These are phyloP conservation scores for Bauhinia variegata DNA, from an alignment of 306 rosid species.

Conservation along the genomic window DNA sequence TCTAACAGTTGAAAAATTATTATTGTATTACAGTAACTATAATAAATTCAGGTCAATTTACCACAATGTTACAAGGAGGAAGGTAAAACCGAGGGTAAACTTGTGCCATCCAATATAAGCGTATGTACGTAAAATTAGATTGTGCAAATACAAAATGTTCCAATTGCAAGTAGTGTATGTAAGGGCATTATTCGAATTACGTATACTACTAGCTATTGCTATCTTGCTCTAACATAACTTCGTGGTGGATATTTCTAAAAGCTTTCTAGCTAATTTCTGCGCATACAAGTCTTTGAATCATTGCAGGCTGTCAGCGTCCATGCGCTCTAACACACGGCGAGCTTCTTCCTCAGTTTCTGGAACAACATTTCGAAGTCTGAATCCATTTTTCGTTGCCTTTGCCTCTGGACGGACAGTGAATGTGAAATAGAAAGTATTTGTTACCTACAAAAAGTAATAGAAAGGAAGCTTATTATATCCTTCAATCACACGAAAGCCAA, in stretches of 20 bases:
- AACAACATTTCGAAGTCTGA: constrained; percentile 70
- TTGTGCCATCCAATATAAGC: too few species aligned
- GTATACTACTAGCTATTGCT: too few species aligned
- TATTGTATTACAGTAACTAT: too few species aligned
- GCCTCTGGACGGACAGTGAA: constrained; percentile 86
- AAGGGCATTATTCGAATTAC: too few species aligned
- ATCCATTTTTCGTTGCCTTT: constrained; percentile 58
- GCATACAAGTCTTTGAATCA: constrained; percentile 12
- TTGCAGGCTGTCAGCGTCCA: constrained; percentile 72
- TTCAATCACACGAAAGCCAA: constrained; percentile 10
- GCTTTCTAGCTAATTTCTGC: constrained; percentile 29
- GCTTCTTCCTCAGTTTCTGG: constrained; percentile 99
- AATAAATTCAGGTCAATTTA: too few species aligned
- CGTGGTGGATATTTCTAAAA: constrained; percentile 3
- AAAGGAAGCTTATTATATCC: constrained; percentile 11
- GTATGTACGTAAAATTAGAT: too few species aligned
- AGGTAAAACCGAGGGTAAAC: too few species aligned
- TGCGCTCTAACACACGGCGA: constrained; percentile 69
- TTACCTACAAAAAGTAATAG: constrained; percentile 49
- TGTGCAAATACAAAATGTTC: too few species aligned
- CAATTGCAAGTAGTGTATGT: too few species aligned
- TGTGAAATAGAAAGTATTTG: constrained; percentile 81
- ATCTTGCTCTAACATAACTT: constrained; percentile 12
- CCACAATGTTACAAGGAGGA: too few species aligned
- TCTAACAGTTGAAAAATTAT: too few species aligned